Evolutionary conservation across 495 filamentous ascomycete species (phyloP).

Genomic region (Daldinia childiae): DNA sequence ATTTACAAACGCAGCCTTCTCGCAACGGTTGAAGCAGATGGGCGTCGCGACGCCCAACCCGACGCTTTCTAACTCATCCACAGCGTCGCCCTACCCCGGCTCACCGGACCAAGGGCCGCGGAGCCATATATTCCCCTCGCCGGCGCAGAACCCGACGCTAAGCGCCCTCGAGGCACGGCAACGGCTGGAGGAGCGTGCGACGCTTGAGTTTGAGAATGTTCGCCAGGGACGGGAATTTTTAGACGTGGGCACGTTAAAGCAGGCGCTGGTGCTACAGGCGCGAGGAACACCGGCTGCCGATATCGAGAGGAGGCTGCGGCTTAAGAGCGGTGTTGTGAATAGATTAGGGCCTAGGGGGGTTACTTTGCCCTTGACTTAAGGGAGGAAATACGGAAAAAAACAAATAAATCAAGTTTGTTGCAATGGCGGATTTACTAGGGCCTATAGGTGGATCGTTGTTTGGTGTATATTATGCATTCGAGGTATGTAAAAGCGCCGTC

Average conservation of each 20-base stretch:
- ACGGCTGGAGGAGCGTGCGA: conserved; percentile 48
- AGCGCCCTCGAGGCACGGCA: conserved; percentile 53
- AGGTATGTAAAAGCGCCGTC: conserved; percentile 35
- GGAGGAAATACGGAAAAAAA: background rate
- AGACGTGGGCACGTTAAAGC: conserved; percentile 50
- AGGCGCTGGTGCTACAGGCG: conserved; percentile 49
- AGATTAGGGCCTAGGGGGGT: conserved; percentile 50
- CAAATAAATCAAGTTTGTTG: background rate
- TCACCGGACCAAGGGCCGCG: conserved; percentile 20
- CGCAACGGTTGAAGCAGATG: conserved; percentile 55
- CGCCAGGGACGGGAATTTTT: conserved; percentile 51
- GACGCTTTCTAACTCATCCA: conserved; percentile 57
- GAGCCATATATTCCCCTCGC: conserved; percentile 42
- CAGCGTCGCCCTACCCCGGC: conserved; percentile 40
- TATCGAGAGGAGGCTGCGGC: conserved; percentile 52
- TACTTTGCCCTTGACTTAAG: conserved; percentile 22
- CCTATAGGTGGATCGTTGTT: background rate
- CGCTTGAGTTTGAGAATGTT: conserved; percentile 49
- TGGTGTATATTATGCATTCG: conserved; percentile 25
- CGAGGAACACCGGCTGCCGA: conserved; percentile 40
- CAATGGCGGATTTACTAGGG: background rate
- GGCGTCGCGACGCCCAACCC: conserved; percentile 59
- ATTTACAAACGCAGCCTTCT: conserved; percentile 46
- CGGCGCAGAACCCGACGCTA: conserved; percentile 52
- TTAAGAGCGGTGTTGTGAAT: conserved; percentile 53